Evolutionary conservation across 108 stramenopile species (phyloP).

Genomic region (Nannochloropsis oceanica): DNA sequence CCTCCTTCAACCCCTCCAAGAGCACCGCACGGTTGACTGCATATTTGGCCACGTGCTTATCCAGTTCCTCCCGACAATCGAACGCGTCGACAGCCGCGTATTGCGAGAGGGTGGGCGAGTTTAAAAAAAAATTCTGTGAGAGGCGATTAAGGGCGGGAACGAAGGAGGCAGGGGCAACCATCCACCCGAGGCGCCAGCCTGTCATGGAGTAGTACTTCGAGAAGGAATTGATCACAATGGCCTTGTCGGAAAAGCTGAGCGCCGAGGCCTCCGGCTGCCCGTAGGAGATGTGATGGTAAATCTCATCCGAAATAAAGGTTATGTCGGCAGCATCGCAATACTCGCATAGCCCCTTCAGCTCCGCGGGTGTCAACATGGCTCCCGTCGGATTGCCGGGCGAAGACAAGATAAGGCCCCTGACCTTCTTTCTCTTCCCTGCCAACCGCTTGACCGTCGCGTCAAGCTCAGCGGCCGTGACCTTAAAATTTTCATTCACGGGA

Average conservation of each 20-base stretch:
- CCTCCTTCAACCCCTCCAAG: neutral
- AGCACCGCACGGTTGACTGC: slow-evolving; percentile 35
- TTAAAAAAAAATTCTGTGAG: slow-evolving; percentile 84
- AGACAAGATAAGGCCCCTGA: slow-evolving; percentile 47
- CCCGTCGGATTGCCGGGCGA: slow-evolving; percentile 75
- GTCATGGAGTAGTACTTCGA: slow-evolving; percentile 88
- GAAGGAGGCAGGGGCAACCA: slow-evolving; percentile 53
- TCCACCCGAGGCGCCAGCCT: slow-evolving; percentile 81
- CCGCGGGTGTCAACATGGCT: slow-evolving; percentile 56
- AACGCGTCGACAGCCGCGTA: slow-evolving; percentile 63
- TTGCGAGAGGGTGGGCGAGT: slow-evolving; percentile 76
- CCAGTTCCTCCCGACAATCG: slow-evolving; percentile 55
- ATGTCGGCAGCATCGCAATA: slow-evolving; percentile 59
- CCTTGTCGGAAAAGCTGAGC: slow-evolving; percentile 46
- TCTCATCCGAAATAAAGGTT: slow-evolving; percentile 75
- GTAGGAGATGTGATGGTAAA: slow-evolving; percentile 83
- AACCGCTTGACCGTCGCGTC: slow-evolving; percentile 35
- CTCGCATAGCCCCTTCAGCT: slow-evolving; percentile 57
- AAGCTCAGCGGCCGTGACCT: slow-evolving; percentile 61
- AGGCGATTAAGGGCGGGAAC: slow-evolving; percentile 55
- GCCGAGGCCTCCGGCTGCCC: slow-evolving; percentile 68
- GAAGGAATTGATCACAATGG: slow-evolving; percentile 75
- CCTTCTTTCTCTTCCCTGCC: slow-evolving; percentile 29
- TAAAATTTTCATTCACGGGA: slow-evolving; percentile 54
- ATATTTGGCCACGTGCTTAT: slow-evolving; percentile 59